Evolutionary conservation across 1,284 basidiomycete genomes (phyloP).

Genomic region (Sporisorium graminicola): DNA sequence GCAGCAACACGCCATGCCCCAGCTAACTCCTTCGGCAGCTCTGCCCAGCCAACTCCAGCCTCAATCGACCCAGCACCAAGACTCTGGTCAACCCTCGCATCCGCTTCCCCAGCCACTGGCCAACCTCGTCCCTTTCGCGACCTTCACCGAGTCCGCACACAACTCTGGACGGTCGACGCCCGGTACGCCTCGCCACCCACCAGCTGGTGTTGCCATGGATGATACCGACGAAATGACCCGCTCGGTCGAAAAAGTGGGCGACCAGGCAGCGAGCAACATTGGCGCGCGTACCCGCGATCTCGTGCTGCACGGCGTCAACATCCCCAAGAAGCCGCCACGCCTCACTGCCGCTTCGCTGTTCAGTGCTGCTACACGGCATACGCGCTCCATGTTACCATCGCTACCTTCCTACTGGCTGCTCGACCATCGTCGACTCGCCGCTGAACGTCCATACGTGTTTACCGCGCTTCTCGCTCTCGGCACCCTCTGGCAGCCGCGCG

Average conservation of each 20-base stretch:
- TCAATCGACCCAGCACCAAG: slow-evolving; percentile 2
- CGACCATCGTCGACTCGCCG: slow-evolving; percentile 36
- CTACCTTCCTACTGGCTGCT: slow-evolving; percentile 49
- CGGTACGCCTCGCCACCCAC: slow-evolving; percentile 30
- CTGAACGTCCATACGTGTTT: slow-evolving; percentile 45
- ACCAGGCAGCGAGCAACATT: slow-evolving; percentile 46
- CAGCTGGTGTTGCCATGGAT: slow-evolving; percentile 16
- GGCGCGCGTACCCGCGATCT: slow-evolving; percentile 47
- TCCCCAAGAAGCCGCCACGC: slow-evolving; percentile 49
- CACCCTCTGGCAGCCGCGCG: slow-evolving; percentile 45
- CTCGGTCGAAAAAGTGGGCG: slow-evolving; percentile 46
- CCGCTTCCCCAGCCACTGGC: slow-evolving; percentile 23
- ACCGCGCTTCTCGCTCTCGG: slow-evolving; percentile 40
- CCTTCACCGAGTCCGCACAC: slow-evolving; percentile 40
- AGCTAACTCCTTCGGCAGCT: neutral
- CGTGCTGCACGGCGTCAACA: slow-evolving; percentile 53
- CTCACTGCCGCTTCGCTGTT: slow-evolving; percentile 48
- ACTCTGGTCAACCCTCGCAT: slow-evolving; percentile 10
- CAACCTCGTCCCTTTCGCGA: slow-evolving; percentile 39
- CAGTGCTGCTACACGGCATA: slow-evolving; percentile 41
- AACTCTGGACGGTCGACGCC: slow-evolving; percentile 45
- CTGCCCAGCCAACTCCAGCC: slow-evolving; percentile 6
- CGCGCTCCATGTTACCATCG: slow-evolving; percentile 29
- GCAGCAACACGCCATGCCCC: slow-evolving; percentile 11
- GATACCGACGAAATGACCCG: slow-evolving; percentile 46